phyloP scores from a whole-genome alignment of 1,139 yeast species.

The Tardiomyces depauwii region DNA sequence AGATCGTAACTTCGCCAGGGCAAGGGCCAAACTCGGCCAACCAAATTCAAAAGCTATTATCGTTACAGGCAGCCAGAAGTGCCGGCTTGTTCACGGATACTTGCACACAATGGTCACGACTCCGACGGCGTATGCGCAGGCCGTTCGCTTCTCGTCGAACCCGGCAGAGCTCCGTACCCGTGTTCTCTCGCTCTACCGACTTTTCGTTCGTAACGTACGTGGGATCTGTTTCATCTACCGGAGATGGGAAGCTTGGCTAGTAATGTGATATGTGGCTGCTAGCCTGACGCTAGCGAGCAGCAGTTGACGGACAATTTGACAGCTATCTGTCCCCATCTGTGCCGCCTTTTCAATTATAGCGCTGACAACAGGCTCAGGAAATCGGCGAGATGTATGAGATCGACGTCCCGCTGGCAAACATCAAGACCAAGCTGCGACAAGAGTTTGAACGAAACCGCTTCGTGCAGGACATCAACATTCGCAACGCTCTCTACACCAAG shows the following conservation, averaged over 20 bases:
- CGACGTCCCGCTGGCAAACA: conserved; percentile 72
- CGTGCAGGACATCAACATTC: conserved; percentile 52
- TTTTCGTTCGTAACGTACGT: conserved; percentile 38
- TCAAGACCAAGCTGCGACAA: conserved; percentile 78
- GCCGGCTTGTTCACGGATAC: no score
- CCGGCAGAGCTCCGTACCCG: conserved; percentile 52
- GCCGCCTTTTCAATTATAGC: no score
- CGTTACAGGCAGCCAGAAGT: no score
- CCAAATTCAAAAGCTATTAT: no score
- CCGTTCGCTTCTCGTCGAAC: conserved; percentile 58
- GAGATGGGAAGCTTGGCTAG: no score
- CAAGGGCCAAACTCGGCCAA: no score
- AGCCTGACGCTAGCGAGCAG: no score
- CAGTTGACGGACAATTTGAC: no score
- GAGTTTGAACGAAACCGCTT: conserved; percentile 81
- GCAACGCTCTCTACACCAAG: conserved; percentile 62
- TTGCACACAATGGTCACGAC: conserved; percentile 39
- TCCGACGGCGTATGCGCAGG: conserved; percentile 78
- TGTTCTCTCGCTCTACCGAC: conserved; percentile 62
- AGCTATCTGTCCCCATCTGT: no score
- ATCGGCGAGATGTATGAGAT: conserved; percentile 57
- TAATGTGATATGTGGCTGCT: no score
- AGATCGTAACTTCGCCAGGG: no score
- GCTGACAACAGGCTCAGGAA: conserved; percentile 27
- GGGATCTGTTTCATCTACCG: no score